Base-by-base conservation (phyloP, 2,329 filamentous ascomycete genomes). In the Nothopassalora personata region DNA sequence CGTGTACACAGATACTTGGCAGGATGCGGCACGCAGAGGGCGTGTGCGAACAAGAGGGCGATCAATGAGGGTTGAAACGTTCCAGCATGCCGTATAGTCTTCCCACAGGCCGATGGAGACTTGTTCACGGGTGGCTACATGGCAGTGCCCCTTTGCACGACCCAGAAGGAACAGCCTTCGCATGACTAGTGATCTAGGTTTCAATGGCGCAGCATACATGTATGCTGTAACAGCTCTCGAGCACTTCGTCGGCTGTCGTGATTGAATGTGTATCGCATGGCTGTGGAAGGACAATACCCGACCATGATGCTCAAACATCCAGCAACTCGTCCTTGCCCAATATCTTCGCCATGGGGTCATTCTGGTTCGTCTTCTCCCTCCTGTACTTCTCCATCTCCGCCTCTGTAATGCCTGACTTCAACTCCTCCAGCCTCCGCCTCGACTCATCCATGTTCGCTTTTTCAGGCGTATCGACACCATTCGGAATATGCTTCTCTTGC, bases 341-440 rank as follows among this genome's bases (percentile, higher is more conserved):
- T 66, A 90, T 84, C 5, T 85, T 86, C 1, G 90, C 89, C 92
- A 96, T 96, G 0, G 92, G 92, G 76, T 96, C 92, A 63, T 90
- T 83, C 0, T 86, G 85, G 30, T 84, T 85, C 54, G 85, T 83
- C 64, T 87, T 81, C 72, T 91, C 92, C 66, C 85, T 83, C 67
- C 91, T 84, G 73, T 95, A 96, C 60, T 88, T 86, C 59, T 97
- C 92, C 77, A 96, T 83, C 65, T 96, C 91, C 57, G 88, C 89
- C 70, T 96, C 90, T 0, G 87, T 86, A 11, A 94, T 82, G 1
- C 88, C 89, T 23, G 84, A 84, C 67, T 88, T 85, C 81, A 96
- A 86, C 71, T 96, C 89, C 57, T 89, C 85, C 31, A 90, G 76
- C 1, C 87, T 89, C 48, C 91, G 82, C 74, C 95, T 93, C 72